A percentile compares a stretch with the other conserved stretches of the same genome.
These are phyloP conservation scores for Colletotrichum sp. DNA, from an alignment of 2,329 filamentous ascomycete species.

Conservation along the genomic window DNA sequence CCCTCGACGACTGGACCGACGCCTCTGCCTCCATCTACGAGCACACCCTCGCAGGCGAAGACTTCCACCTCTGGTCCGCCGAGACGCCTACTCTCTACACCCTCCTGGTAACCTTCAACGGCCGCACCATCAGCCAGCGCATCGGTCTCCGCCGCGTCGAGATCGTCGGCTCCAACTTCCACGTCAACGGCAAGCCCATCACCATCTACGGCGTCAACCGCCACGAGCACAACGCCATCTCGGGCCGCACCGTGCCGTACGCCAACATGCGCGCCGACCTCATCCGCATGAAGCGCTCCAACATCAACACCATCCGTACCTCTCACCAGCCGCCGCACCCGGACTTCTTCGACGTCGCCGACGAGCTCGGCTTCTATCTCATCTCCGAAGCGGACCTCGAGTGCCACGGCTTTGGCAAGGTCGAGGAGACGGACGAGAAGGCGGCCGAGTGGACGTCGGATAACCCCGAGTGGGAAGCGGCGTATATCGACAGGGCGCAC, in stretches of 20 bases:
- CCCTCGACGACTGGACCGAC: conserved; percentile 20
- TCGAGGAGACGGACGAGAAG: conserved; percentile 35
- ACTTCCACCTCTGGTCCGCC: conserved; percentile 70
- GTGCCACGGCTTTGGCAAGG: conserved; percentile 55
- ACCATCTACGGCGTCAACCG: conserved; percentile 74
- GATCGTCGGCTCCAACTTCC: conserved; percentile 63
- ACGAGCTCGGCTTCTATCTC: conserved; percentile 69
- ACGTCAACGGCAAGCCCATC: conserved; percentile 69
- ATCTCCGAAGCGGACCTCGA: conserved; percentile 63
- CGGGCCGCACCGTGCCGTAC: conserved; percentile 65
- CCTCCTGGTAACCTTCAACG: conserved; percentile 39
- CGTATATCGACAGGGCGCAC: conserved; percentile 70
- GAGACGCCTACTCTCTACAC: conserved; percentile 70
- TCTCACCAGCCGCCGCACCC: conserved; percentile 70
- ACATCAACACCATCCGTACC: conserved; percentile 73
- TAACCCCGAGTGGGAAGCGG: conserved; percentile 64
- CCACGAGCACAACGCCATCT: conserved; percentile 70
- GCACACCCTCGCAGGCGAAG: conserved; percentile 42
- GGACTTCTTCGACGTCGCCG: conserved; percentile 63
- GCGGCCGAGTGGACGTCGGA: conserved; percentile 55
- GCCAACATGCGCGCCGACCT: conserved; percentile 66
- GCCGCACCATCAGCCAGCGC: conserved; percentile 52
- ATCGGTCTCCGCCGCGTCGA: conserved; percentile 70
- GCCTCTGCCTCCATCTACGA: conserved; percentile 27
- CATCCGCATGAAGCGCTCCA: conserved; percentile 69